Percentiles rank a stretch among this genome's conserved stretches.
These are phyloP conservation scores for Parmelia sp. DNA, from an alignment of 495 filamentous ascomycete genomes.

Conservation along the genomic window DNA sequence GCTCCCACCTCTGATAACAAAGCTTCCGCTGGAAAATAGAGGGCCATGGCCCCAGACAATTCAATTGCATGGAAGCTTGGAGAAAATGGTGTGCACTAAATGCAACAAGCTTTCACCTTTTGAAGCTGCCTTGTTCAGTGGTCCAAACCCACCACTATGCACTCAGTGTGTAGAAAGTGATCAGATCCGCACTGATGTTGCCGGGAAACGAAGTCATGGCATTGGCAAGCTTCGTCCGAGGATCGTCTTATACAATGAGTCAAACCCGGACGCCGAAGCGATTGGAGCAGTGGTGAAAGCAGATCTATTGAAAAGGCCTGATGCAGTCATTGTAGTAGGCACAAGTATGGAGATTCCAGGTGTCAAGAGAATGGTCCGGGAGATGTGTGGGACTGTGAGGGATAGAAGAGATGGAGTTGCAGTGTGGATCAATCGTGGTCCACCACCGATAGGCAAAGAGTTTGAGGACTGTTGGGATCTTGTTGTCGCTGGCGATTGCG, in stretches of 20 bases:
- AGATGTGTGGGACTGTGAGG: conserved; percentile 77
- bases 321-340: conserved; percentile 88
- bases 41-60: conserved; percentile 90
- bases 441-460: conserved; percentile 71
- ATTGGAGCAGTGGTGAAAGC: conserved; percentile 83
- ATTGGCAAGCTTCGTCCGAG: conserved; percentile 84
- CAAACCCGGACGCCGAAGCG: conserved; percentile 91
- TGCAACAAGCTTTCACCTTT: conserved; percentile 74
- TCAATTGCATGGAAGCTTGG: conserved; percentile 88
- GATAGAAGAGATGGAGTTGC: conserved; percentile 80
- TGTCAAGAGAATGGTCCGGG: conserved; percentile 78
- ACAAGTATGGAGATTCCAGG: conserved; percentile 94
- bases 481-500: conserved; percentile 78
- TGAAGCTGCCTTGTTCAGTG: conserved; percentile 71
- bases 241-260: conserved; percentile 96
- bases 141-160: conserved; percentile 79
- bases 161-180: conserved; percentile 68
- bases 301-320: conserved; percentile 77
- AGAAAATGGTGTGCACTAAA: conserved; percentile 94
- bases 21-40: conserved; percentile 65
- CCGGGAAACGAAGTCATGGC: conserved; percentile 87
- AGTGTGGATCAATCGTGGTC: conserved; percentile 89
- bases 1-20: conserved; percentile 70
- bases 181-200: conserved; percentile 62
- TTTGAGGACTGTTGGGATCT: conserved; percentile 90